Evolutionary conservation across 768 basidiomycete genomes (phyloP).

Genomic region (Macrocybe gigantea): DNA sequence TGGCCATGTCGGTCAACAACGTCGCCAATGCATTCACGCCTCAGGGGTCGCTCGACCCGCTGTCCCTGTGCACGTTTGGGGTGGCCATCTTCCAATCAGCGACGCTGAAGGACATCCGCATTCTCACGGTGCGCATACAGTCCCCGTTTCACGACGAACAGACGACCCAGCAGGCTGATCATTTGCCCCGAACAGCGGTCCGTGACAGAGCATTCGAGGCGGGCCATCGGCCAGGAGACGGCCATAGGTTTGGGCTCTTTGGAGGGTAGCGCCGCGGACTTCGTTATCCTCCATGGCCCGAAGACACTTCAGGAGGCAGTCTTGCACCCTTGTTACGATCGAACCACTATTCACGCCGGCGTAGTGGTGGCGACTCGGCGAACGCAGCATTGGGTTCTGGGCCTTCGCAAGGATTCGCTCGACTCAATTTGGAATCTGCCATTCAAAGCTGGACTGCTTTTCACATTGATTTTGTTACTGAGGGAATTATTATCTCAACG

Average conservation of each 20-base stretch:
- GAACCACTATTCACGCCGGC: slow-evolving; percentile 46
- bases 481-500: too few relatives aligned
- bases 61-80: slow-evolving; percentile 53
- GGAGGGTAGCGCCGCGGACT: slow-evolving; percentile 44
- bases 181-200: slow-evolving; percentile 30
- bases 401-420: not conserved
- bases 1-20: slow-evolving; percentile 60
- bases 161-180: slow-evolving; percentile 4
- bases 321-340: slow-evolving; percentile 42
- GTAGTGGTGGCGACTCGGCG: slow-evolving; percentile 34
- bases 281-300: slow-evolving; percentile 51
- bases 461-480: too few relatives aligned
- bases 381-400: slow-evolving; percentile 27
- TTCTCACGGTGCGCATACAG: slow-evolving; percentile 33
- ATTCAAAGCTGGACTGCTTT: not conserved
- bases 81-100: slow-evolving; percentile 56
- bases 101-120: slow-evolving; percentile 36
- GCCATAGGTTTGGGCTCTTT: slow-evolving; percentile 26
- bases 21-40: slow-evolving; percentile 66
- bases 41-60: slow-evolving; percentile 58
- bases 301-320: slow-evolving; percentile 37
- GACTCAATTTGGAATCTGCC: not conserved
- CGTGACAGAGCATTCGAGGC: slow-evolving; percentile 47
- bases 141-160: not conserved
- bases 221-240: slow-evolving; percentile 33